Evolutionary conservation across 441 rosid species (phyloP).

Genomic region (Theobroma grandiflorum): DNA sequence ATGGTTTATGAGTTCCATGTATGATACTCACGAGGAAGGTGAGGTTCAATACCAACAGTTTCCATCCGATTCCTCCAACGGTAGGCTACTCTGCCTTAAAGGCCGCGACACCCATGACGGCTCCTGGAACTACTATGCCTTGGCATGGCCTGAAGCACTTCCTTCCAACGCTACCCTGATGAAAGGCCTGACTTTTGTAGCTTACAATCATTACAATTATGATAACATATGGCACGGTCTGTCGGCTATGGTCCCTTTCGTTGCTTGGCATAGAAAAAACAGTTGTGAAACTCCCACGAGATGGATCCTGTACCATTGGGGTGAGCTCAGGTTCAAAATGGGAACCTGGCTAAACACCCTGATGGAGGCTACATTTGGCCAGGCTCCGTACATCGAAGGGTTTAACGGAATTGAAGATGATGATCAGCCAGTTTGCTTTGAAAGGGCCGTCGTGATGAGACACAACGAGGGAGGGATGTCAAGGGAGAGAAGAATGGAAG

Average conservation of each 20-base stretch:
- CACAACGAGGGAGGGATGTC: constrained; percentile 82
- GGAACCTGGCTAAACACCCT: constrained; percentile 54
- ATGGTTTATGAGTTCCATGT: constrained; percentile 84
- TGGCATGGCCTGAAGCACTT: constrained; percentile 69
- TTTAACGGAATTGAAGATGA: constrained; percentile 36
- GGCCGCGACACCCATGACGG: constrained; percentile 71
- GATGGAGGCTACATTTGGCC: constrained; percentile 53
- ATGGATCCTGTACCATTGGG: constrained; percentile 76
- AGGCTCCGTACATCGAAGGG: constrained; percentile 30
- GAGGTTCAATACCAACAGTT: constrained; percentile 74
- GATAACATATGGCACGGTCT: constrained; percentile 79
- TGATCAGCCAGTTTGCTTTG: constrained; percentile 59
- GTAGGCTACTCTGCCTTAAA: constrained; percentile 64
- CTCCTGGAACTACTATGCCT: constrained; percentile 69
- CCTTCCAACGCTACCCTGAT: constrained; percentile 52
- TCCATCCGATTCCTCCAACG: constrained; percentile 61
- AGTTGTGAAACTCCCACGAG: constrained; percentile 51
- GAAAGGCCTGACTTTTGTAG: constrained; percentile 69
- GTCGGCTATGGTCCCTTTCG: constrained; percentile 60
- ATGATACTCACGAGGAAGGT: constrained; percentile 58
- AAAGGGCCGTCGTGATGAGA: constrained; percentile 76
- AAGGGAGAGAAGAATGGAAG: constrained; percentile 60
- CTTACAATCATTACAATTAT: constrained; percentile 67
- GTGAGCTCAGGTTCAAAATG: constrained; percentile 64
- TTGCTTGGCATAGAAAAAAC: constrained; percentile 69